Evolutionary conservation across 805 yeast species (phyloP).

Genomic region (Metschnikowia orientalis): DNA sequence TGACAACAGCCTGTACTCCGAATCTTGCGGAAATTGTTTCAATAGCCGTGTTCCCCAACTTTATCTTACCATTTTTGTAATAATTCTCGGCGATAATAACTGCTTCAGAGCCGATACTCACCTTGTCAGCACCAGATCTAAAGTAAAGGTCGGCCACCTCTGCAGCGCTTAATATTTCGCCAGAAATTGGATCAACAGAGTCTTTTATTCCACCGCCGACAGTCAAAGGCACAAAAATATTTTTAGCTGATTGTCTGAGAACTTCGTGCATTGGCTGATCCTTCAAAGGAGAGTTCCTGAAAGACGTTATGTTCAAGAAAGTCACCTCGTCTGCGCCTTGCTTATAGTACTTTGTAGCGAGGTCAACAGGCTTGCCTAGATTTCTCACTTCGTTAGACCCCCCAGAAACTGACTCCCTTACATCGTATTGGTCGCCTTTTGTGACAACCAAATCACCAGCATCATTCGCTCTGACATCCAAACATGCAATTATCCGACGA

Average conservation of each 20-base stretch:
- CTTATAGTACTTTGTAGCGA: slow-evolving; percentile 82
- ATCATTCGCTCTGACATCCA: slow-evolving; percentile 95
- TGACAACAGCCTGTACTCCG: slow-evolving; percentile 96
- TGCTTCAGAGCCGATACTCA: slow-evolving; percentile 97
- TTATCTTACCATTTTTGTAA: slow-evolving; percentile 52
- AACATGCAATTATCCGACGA: slow-evolving; percentile 89
- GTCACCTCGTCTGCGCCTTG: slow-evolving; percentile 99
- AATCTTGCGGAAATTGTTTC: slow-evolving; percentile 89
- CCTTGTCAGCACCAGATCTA: slow-evolving; percentile 96
- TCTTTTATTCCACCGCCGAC: slow-evolving; percentile 98
- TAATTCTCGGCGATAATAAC: slow-evolving; percentile 84
- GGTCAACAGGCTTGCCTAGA: slow-evolving; percentile 92
- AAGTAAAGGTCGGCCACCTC: slow-evolving; percentile 90
- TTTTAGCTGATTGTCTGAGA: slow-evolving; percentile 72
- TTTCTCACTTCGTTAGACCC: slow-evolving; percentile 71
- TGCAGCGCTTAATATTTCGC: slow-evolving; percentile 73
- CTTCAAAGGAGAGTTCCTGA: slow-evolving; percentile 85
- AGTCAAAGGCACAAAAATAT: slow-evolving; percentile 93
- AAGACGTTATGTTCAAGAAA: slow-evolving; percentile 90
- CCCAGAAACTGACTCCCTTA: slow-evolving; percentile 55
- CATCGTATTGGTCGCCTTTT: slow-evolving; percentile 98
- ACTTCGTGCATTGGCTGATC: slow-evolving; percentile 97
- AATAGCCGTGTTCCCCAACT: slow-evolving; percentile 79
- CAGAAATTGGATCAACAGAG: slow-evolving; percentile 74
- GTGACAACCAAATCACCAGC: slow-evolving; percentile 95